Evolutionary conservation across 2,329 filamentous ascomycete genomes (phyloP), one percentile per base, ranked within the genome.

Genomic region (Aspergillus viridinutans): DNA sequence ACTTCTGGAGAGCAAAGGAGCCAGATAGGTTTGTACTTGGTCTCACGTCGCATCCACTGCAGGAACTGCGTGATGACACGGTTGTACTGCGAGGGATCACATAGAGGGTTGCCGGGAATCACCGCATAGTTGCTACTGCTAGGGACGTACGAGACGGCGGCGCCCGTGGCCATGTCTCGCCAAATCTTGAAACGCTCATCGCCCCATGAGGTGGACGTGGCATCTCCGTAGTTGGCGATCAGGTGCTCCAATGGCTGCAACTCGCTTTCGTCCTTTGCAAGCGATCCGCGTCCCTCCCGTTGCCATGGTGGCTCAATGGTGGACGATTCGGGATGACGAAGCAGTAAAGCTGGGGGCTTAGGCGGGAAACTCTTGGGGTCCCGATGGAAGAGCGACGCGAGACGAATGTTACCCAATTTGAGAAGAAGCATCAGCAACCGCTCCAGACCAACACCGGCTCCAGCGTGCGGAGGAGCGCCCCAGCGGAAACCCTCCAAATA

Each of bases 201-300:
- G 7, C 94, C 83, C 91, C 92, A 97, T 0, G 91, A 94, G 0
- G 92, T 97, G 69, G 96, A 95, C 50, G 91, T 92, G 1, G 92
- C 91, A 73, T 97, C 92, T 60, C 92, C 92, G 65, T 97, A 97
- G 74, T 97, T 97, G 69, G 91, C 91, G 72, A 97, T 92, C 45
- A 97, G 85, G 70, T 96, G 89, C 71, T 92, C 90, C 4, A 97
- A 72, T 0, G 90, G 82, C 52, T 92, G 92, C 54, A 89, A 78
- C 51, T 86, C 80, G 7, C 80, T 76, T 52, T 76, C 71, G 56
- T 75, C 80, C 63, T 74, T 63, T 10, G 74, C 74, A 63, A 77
- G 76, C 12, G 76, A 65, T 55, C 58, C 74, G 65, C 61, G 74
- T 66, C 64, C 73, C 35, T 68, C 64, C 8, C 56, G 67, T 57